Evolutionary conservation across 306 rosid genomes (phyloP).

Genomic region (Urtica urens): DNA sequence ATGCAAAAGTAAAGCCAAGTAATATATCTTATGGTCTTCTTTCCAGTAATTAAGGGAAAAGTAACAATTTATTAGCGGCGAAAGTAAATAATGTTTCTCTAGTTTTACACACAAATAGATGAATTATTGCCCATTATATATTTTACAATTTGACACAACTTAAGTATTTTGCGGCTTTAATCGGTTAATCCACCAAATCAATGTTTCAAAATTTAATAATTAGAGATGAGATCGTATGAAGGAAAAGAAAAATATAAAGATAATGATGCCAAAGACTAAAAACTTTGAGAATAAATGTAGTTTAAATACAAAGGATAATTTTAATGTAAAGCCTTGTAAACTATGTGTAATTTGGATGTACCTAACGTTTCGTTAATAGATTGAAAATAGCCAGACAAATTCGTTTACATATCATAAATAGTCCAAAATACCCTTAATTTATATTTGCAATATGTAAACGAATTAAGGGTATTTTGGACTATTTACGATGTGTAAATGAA

Average conservation of each 20-base stretch:
- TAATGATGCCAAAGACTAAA: neutral
- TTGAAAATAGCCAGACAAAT: too few relatives aligned
- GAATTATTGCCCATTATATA: constrained; percentile 8
- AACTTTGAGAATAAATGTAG: constrained; percentile 10
- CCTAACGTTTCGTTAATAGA: neutral
- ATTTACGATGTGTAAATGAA: too few relatives aligned
- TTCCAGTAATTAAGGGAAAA: constrained; percentile 15
- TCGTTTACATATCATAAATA: too few relatives aligned
- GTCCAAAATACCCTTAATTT: too few relatives aligned
- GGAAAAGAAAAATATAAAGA: neutral
- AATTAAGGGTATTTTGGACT: too few relatives aligned
- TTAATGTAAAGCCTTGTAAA: too few relatives aligned
- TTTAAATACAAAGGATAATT: neutral
- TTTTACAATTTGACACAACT: constrained; percentile 1
- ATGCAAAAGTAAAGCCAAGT: neutral
- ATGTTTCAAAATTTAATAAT: neutral
- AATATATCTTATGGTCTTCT: neutral
- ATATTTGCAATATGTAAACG: too few relatives aligned
- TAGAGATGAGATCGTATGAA: too few relatives aligned
- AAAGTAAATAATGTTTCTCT: neutral
- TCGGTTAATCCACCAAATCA: constrained; percentile 3
- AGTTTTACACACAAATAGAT: neutral
- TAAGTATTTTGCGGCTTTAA: neutral
- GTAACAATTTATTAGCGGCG: neutral
- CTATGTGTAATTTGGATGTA: constrained; percentile 1